Percentiles rank a stretch among this genome's conserved stretches.
Conservation (phyloP, 495 filamentous ascomycete genomes). For the Aspergillus avenaceus region DNA sequence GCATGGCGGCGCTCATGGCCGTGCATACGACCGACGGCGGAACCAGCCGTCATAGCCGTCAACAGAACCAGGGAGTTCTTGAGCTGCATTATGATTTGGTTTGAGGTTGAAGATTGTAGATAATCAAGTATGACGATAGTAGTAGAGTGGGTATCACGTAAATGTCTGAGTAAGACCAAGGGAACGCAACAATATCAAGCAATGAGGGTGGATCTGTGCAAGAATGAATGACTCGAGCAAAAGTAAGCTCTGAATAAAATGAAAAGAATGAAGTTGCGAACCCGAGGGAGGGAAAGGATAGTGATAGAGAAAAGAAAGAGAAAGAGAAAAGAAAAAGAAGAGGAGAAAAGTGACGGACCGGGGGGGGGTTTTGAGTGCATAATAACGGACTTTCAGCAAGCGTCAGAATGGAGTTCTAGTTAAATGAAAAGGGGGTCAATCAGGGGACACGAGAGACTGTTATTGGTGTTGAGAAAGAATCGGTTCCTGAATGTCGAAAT, state of each 20-base stretch:
- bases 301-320: slow-evolving; percentile 10
- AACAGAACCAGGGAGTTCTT: slow-evolving; percentile 38
- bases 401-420: slow-evolving; percentile 5
- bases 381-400: slow-evolving; percentile 9
- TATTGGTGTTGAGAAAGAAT: slow-evolving; percentile 4
- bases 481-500: slow-evolving; percentile 12
- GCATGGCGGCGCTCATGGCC: slow-evolving; percentile 45
- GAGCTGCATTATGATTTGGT: slow-evolving; percentile 34
- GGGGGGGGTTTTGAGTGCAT: background rate
- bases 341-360: slow-evolving; percentile 8
- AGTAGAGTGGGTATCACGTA: background rate
- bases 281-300: slow-evolving; percentile 24
- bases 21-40: slow-evolving; percentile 39
- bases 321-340: slow-evolving; percentile 13
- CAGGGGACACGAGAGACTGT: slow-evolving; percentile 3
- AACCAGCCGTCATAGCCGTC: slow-evolving; percentile 40
- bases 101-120: slow-evolving; percentile 3
- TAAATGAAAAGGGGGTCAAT: slow-evolving; percentile 19
- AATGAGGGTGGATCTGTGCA: slow-evolving; percentile 1
- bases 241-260: slow-evolving; percentile 15
- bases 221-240: slow-evolving; percentile 30
- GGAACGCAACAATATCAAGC: slow-evolving; percentile 2
- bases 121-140: background rate
- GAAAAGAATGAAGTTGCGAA: slow-evolving; percentile 2
- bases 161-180: background rate